Evolutionary conservation across 768 basidiomycete genomes (phyloP).

Genomic region (Tricholomella constricta): DNA sequence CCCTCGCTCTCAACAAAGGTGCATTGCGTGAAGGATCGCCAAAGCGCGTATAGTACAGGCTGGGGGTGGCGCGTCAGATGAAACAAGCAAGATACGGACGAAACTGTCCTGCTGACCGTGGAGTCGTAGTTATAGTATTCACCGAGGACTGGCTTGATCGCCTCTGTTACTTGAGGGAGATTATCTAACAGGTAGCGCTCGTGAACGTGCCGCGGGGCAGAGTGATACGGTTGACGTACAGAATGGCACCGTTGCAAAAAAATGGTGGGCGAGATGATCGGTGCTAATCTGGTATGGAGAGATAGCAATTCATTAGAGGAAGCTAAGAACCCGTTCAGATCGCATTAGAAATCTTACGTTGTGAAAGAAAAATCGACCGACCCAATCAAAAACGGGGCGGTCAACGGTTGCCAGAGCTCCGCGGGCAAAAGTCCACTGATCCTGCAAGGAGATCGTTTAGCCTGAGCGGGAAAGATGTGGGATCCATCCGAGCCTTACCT

Average conservation of each 20-base stretch:
- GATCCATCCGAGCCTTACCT: slow-evolving; percentile 23
- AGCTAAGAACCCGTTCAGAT: not conserved
- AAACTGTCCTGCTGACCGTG: slow-evolving; percentile 39
- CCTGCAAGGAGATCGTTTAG: slow-evolving; percentile 22
- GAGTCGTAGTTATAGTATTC: slow-evolving; percentile 62
- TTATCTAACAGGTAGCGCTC: slow-evolving; percentile 40
- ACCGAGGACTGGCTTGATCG: slow-evolving; percentile 49
- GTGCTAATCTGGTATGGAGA: slow-evolving; percentile 37
- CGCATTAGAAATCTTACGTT: slow-evolving; percentile 36
- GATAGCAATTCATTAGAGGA: slow-evolving; percentile 5
- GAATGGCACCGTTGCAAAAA: slow-evolving; percentile 60
- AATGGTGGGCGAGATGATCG: slow-evolving; percentile 61
- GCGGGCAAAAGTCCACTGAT: slow-evolving; percentile 60
- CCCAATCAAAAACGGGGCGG: slow-evolving; percentile 60
- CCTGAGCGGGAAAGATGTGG: not conserved
- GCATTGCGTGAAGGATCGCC: slow-evolving; percentile 62
- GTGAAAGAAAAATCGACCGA: slow-evolving; percentile 56
- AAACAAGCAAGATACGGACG: not conserved
- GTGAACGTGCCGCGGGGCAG: not conserved
- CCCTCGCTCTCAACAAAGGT: slow-evolving; percentile 59
- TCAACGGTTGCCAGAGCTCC: slow-evolving; percentile 65
- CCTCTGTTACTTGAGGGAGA: slow-evolving; percentile 46
- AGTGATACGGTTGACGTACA: slow-evolving; percentile 40
- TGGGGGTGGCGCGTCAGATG: slow-evolving; percentile 12
- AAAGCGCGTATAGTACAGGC: slow-evolving; percentile 49